These are phyloP conservation scores for Penicillium italicum DNA, from an alignment of 2,329 filamentous ascomycete genomes.

Conservation along the genomic window DNA sequence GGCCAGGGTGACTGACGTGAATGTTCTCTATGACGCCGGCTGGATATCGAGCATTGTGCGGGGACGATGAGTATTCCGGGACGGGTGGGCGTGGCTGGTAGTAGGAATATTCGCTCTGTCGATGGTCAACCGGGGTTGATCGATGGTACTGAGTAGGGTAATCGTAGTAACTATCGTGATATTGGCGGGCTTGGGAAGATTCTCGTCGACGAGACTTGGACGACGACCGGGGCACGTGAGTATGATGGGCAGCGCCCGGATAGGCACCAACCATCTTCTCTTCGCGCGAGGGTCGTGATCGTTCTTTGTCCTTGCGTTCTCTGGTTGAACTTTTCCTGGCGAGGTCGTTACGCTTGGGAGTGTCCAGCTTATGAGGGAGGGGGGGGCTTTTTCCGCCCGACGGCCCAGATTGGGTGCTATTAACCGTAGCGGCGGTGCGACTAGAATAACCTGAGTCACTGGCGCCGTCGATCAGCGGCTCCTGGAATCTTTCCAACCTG, in stretches of 20 bases:
- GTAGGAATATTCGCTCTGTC: conserved; percentile 31
- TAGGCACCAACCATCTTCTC: conserved; percentile 37
- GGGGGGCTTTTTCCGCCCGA: conserved; percentile 39
- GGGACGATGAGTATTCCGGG: conserved; percentile 33
- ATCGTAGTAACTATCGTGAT: conserved; percentile 35
- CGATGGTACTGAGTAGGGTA: conserved; percentile 37
- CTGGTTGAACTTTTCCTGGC: conserved; percentile 29
- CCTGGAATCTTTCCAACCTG: conserved; percentile 39
- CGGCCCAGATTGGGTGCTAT: conserved; percentile 51
- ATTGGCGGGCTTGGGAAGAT: conserved; percentile 28
- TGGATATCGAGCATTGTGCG: conserved; percentile 30
- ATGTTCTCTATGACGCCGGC: conserved; percentile 31
- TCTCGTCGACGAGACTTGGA: conserved; percentile 37
- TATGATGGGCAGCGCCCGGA: conserved; percentile 29
- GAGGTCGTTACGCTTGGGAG: conserved; percentile 30
- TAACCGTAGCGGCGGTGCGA: conserved; percentile 53
- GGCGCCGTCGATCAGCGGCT: conserved; percentile 46
- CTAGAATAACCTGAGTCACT: conserved; percentile 63
- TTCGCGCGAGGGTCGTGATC: conserved; percentile 27
- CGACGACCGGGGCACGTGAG: conserved; percentile 30
- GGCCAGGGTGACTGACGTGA: conserved; percentile 29
- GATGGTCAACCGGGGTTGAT: conserved; percentile 30
- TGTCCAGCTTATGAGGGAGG: conserved; percentile 38
- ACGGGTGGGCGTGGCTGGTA: conserved; percentile 28
- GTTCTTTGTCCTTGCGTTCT: conserved; percentile 33